These are phyloP conservation scores for Ascochyta pisi DNA, from an alignment of 2,329 filamentous ascomycete genomes.

Conservation along the genomic window DNA sequence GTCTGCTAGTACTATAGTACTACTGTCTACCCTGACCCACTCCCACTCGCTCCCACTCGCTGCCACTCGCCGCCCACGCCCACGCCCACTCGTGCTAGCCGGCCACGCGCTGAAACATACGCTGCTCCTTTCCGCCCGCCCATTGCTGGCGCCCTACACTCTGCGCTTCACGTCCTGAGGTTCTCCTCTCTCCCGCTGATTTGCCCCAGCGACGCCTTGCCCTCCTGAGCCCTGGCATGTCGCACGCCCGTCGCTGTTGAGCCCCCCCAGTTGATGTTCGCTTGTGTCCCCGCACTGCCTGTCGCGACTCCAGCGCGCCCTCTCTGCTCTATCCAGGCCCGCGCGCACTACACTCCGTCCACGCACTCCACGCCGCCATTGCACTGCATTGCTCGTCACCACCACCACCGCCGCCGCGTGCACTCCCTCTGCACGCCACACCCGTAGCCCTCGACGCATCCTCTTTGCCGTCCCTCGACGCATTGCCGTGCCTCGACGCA, in stretches of 20 bases:
- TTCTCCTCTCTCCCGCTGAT: slow-evolving; percentile 11
- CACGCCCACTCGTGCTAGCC: neutral
- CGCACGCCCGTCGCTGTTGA: slow-evolving; percentile 23
- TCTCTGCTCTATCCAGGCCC: neutral
- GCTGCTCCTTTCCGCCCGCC: slow-evolving; percentile 29
- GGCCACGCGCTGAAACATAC: slow-evolving; percentile 28
- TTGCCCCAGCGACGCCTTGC: slow-evolving; percentile 20
- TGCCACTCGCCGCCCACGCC: too few relatives aligned
- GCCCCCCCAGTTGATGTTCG: slow-evolving; percentile 23
- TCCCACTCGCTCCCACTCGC: neutral
- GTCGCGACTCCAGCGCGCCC: slow-evolving; percentile 19
- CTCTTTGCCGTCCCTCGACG: neutral
- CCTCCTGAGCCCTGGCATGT: slow-evolving; percentile 37
- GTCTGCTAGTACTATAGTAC: too few relatives aligned
- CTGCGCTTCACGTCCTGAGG: slow-evolving; percentile 19
- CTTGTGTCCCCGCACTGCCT: slow-evolving; percentile 26
- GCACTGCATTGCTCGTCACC: neutral
- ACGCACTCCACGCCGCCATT: neutral
- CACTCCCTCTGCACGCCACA: slow-evolving; percentile 1
- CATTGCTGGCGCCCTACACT: slow-evolving; percentile 25
- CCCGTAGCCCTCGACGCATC: slow-evolving; percentile 2
- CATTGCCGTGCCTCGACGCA: neutral
- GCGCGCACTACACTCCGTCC: neutral
- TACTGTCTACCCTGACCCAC: slow-evolving; percentile 2
- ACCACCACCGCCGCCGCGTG: slow-evolving; percentile 2